These are phyloP conservation scores for Alternaria viburni DNA, from an alignment of 2,329 filamentous ascomycete species.

Conservation along the genomic window DNA sequence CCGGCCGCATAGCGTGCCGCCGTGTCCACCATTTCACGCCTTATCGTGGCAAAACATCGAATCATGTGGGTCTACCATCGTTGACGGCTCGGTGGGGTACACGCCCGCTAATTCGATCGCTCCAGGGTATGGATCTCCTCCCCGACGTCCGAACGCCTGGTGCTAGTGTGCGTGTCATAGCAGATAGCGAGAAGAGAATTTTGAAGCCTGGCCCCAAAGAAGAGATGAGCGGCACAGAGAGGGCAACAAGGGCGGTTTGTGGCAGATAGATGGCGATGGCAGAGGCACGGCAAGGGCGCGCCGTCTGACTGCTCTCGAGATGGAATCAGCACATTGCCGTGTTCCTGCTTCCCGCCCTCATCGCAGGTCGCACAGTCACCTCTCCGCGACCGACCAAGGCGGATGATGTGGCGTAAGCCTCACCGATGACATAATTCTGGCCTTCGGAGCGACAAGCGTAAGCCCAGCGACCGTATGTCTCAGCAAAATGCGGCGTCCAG, in stretches of 20 bases:
- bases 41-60: conserved; percentile 6
- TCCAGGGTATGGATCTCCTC: conserved; percentile 14
- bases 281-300: not conserved
- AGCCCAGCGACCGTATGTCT: not conserved
- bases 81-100: not conserved
- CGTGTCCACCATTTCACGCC: not conserved
- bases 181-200: not conserved
- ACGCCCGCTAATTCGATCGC: not conserved
- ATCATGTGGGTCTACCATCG: not conserved
- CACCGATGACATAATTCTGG: not conserved
- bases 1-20: not conserved
- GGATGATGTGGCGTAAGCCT: not conserved
- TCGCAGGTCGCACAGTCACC: not conserved
- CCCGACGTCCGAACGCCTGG: conserved; percentile 10
- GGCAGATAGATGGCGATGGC: not conserved
- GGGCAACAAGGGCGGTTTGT: not conserved
- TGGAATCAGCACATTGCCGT: not conserved
- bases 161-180: conserved; percentile 3
- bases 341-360: not conserved
- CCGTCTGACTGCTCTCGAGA: conserved; percentile 1
- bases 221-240: not conserved
- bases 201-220: not conserved
- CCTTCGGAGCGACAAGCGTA: not conserved
- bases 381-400: not conserved
- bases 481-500: not conserved